Conservation (phyloP, 306 rosid species). For the Gastrolobium bilobum region DNA sequence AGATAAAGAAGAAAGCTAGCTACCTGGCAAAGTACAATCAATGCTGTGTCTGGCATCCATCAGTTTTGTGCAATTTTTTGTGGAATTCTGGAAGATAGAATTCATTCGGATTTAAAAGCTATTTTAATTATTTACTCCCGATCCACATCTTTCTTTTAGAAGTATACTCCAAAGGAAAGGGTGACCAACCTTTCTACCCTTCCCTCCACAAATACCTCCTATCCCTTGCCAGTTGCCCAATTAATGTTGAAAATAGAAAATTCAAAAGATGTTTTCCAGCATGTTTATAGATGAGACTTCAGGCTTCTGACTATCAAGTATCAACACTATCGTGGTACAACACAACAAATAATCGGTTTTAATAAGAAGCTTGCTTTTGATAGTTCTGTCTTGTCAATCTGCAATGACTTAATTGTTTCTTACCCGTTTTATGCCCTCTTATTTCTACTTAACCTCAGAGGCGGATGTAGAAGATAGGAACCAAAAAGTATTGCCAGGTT, state of each 20-base stretch:
- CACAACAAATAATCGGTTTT: neutral
- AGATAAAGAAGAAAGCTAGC: neutral
- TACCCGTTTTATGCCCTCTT: neutral
- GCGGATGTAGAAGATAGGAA: neutral
- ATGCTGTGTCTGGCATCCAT: slow-evolving; percentile 7
- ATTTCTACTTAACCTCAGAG: neutral
- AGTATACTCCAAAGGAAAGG: slow-evolving; percentile 9
- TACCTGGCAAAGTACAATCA: neutral
- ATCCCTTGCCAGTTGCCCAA: neutral
- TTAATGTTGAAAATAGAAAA: slow-evolving; percentile 20
- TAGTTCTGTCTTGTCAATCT: neutral
- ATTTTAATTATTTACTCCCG: neutral
- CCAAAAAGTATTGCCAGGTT: neutral
- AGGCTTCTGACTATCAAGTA: neutral
- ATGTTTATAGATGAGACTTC: slow-evolving; percentile 10
- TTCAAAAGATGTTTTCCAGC: neutral
- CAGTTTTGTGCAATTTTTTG: slow-evolving; percentile 14
- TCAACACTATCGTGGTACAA: neutral
- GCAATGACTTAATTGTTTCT: neutral
- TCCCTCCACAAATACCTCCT: neutral
- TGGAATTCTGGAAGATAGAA: neutral
- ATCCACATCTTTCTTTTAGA: neutral
- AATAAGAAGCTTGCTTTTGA: slow-evolving; percentile 4
- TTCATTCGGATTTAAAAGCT: slow-evolving; percentile 2
- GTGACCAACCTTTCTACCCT: slow-evolving; percentile 20